A percentile compares a stretch with the other conserved stretches of the same genome.
Conservation (phyloP, 176 grass and related monocot species). For the Metroxylon sagu region DNA sequence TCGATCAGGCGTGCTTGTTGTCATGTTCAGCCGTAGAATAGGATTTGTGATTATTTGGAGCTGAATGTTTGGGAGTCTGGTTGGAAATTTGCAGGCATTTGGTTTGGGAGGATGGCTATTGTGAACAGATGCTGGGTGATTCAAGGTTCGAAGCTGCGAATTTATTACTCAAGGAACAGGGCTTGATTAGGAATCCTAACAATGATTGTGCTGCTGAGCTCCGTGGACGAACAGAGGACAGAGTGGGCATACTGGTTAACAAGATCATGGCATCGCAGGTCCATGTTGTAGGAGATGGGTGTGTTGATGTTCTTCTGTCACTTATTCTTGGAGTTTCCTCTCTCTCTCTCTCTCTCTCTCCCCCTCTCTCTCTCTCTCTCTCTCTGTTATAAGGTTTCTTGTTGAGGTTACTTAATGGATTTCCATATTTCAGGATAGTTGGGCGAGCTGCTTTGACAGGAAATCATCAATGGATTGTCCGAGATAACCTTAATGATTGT, state of each 20-base stretch:
- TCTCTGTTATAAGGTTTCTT: not conserved
- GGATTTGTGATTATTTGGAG: no score
- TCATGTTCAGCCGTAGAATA: no score
- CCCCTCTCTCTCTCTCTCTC: slow-evolving; percentile 7
- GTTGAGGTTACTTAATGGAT: slow-evolving; percentile 11
- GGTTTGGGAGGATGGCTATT: slow-evolving; percentile 80
- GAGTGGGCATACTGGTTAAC: slow-evolving; percentile 40
- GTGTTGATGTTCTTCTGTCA: slow-evolving; percentile 2
- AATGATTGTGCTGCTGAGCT: not conserved
- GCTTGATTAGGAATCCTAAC: slow-evolving; percentile 6
- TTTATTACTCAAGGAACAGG: slow-evolving; percentile 25
- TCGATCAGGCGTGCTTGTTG: no score
- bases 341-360: not conserved
- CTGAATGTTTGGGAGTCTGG: not conserved
- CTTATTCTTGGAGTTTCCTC: not conserved
- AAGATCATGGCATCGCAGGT: slow-evolving; percentile 59
- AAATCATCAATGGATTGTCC: slow-evolving; percentile 62
- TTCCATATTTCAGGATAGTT: slow-evolving; percentile 39
- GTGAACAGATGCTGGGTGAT: slow-evolving; percentile 31
- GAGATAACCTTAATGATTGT: slow-evolving; percentile 33
- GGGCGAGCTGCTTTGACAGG: slow-evolving; percentile 61
- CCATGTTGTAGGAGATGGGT: slow-evolving; percentile 66
- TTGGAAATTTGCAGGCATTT: slow-evolving; percentile 55
- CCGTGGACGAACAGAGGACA: slow-evolving; percentile 33
- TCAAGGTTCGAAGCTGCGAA: not conserved